phyloP scores from a whole-genome alignment of 441 rosid genomes.

The California macrophylla region DNA sequence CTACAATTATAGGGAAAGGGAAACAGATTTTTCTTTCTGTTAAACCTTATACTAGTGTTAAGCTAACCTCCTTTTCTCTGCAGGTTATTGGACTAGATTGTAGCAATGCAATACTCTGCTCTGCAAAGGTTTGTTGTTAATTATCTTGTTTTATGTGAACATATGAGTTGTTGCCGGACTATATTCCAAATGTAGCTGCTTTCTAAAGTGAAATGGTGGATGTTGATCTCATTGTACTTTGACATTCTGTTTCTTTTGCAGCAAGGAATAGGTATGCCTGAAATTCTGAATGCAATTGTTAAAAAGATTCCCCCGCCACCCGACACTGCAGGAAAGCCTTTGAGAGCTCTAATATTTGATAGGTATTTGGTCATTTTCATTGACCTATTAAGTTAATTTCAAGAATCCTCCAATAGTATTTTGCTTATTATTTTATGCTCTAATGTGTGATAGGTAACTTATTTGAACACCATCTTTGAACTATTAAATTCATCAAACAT shows the following conservation, averaged over 20 bases:
- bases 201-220: not conserved
- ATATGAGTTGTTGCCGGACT: not conserved
- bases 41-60: slow-evolving; percentile 12
- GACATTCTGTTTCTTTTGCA: slow-evolving; percentile 21
- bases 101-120: slow-evolving; percentile 81
- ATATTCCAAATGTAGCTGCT: slow-evolving; percentile 1
- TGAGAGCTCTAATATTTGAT: slow-evolving; percentile 84
- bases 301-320: slow-evolving; percentile 69
- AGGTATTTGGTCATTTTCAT: slow-evolving; percentile 37
- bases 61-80: slow-evolving; percentile 22
- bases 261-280: slow-evolving; percentile 88
- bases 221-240: not conserved
- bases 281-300: slow-evolving; percentile 71
- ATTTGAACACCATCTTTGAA: not conserved
- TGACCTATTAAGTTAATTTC: not conserved
- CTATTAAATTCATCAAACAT: not conserved
- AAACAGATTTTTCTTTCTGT: not conserved
- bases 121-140: slow-evolving; percentile 71
- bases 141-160: slow-evolving; percentile 10
- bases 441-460: not conserved
- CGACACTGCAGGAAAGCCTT: slow-evolving; percentile 50
- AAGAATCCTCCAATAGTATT: not conserved
- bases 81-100: slow-evolving; percentile 94
- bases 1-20: not conserved
- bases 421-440: not conserved